Evolutionary conservation across 441 rosid genomes (phyloP).

Genomic region (Euphorbia schlechtendalii): DNA sequence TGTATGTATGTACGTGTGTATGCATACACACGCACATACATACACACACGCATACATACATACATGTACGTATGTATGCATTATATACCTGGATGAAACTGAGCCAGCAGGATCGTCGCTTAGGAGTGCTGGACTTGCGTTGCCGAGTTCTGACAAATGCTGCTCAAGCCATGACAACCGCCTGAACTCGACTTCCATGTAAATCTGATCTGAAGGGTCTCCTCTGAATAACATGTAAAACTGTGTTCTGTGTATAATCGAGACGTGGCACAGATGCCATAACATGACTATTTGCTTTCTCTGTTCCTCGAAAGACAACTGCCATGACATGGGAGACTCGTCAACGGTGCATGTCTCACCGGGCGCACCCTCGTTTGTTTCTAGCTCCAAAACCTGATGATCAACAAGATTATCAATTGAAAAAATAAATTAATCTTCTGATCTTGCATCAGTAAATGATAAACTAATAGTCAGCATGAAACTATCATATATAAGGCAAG

Average conservation of each 20-base stretch:
- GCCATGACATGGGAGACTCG: slow-evolving; percentile 67
- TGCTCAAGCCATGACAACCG: slow-evolving; percentile 89
- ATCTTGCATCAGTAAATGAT: no score
- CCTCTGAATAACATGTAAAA: slow-evolving; percentile 76
- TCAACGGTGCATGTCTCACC: slow-evolving; percentile 31
- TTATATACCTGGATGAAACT: slow-evolving; percentile 64
- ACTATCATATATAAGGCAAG: neutral
- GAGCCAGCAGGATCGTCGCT: slow-evolving; percentile 85
- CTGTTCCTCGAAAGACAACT: slow-evolving; percentile 63
- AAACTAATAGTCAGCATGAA: no score
- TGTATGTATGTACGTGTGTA: no score
- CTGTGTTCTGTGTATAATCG: slow-evolving; percentile 74
- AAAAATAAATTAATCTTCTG: neutral
- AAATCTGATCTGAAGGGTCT: slow-evolving; percentile 76
- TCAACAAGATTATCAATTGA: neutral
- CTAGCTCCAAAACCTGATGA: slow-evolving; percentile 73
- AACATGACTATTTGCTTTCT: slow-evolving; percentile 83
- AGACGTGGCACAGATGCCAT: slow-evolving; percentile 93
- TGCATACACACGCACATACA: no score
- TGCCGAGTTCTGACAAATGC: slow-evolving; percentile 84
- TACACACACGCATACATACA: no score
- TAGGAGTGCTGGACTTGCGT: slow-evolving; percentile 86
- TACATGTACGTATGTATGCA: no score
- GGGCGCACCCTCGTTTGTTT: slow-evolving; percentile 41
- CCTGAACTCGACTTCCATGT: slow-evolving; percentile 87